Conservation (phyloP, 2,329 filamentous ascomycete genomes). For the Orbilia quercus region DNA sequence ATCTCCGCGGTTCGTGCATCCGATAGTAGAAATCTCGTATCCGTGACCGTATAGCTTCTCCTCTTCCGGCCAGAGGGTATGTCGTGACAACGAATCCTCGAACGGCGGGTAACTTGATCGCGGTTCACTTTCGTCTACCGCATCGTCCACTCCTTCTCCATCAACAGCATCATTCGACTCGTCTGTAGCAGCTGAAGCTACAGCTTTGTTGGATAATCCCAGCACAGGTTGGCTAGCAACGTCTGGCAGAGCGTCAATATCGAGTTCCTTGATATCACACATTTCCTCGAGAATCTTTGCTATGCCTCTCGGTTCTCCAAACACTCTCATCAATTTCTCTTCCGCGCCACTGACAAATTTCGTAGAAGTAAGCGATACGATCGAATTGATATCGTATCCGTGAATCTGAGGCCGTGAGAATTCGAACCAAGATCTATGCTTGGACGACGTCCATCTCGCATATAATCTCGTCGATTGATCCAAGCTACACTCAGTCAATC, state of each 20-base stretch:
- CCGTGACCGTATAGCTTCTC: constrained; percentile 99
- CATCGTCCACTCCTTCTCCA: constrained; percentile 69
- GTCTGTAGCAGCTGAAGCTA: constrained; percentile 69
- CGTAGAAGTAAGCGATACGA: constrained; percentile 77
- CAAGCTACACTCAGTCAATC: constrained; percentile 27
- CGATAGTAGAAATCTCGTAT: constrained; percentile 92
- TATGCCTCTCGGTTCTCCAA: constrained; percentile 86
- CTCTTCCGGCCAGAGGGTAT: constrained; percentile 93
- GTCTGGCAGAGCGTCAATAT: constrained; percentile 74
- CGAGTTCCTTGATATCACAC: constrained; percentile 69
- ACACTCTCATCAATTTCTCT: constrained; percentile 97
- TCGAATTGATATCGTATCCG: constrained; percentile 96
- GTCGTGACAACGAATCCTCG: constrained; percentile 87
- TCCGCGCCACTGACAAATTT: constrained; percentile 95
- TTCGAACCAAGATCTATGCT: constrained; percentile 82
- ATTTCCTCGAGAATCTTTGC: constrained; percentile 77
- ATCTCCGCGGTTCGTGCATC: constrained; percentile 77
- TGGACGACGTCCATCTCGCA: constrained; percentile 75
- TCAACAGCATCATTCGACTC: constrained; percentile 69
- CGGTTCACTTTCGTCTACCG: constrained; percentile 63
- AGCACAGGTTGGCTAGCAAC: constrained; percentile 94
- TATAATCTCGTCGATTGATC: constrained; percentile 94
- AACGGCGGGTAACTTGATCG: constrained; percentile 74
- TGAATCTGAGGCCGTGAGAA: constrained; percentile 96
- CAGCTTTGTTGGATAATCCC: constrained; percentile 94